A percentile compares a stretch with the other conserved stretches of the same genome.
Evolutionary conservation across 345 rosid species (phyloP).

Genomic region (Salix arbutifolia): DNA sequence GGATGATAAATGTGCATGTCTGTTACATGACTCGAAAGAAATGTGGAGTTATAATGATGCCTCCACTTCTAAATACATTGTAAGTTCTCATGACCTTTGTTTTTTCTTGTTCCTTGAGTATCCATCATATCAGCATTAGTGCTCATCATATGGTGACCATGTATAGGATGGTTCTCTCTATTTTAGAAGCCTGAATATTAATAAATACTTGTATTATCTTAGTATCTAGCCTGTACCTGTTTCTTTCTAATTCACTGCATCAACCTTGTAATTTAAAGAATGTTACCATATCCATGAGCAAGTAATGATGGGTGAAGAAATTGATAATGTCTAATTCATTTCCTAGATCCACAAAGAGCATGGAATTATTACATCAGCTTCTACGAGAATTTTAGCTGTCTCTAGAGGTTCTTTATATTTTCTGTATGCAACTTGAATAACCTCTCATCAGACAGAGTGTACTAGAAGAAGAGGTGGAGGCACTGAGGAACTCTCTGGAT

Average conservation of each 20-base stretch:
- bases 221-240: neutral
- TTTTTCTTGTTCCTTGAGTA: slow-evolving; percentile 6
- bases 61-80: slow-evolving; percentile 75
- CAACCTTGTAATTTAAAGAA: neutral
- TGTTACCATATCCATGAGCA: neutral
- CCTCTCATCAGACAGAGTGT: slow-evolving; percentile 91
- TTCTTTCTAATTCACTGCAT: neutral
- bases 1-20: slow-evolving; percentile 65
- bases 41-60: slow-evolving; percentile 78
- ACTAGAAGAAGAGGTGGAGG: slow-evolving; percentile 76
- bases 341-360: neutral
- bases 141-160: neutral
- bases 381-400: neutral
- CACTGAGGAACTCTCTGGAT: slow-evolving; percentile 51
- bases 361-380: neutral
- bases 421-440: slow-evolving; percentile 35
- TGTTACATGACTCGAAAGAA: slow-evolving; percentile 65
- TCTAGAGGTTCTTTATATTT: neutral
- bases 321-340: neutral
- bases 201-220: neutral
- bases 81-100: slow-evolving; percentile 39
- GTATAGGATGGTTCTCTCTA: neutral
- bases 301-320: neutral
- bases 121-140: neutral
- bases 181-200: neutral